phyloP scores from a whole-genome alignment of 768 basidiomycete species.

The Amanita muscaria region DNA sequence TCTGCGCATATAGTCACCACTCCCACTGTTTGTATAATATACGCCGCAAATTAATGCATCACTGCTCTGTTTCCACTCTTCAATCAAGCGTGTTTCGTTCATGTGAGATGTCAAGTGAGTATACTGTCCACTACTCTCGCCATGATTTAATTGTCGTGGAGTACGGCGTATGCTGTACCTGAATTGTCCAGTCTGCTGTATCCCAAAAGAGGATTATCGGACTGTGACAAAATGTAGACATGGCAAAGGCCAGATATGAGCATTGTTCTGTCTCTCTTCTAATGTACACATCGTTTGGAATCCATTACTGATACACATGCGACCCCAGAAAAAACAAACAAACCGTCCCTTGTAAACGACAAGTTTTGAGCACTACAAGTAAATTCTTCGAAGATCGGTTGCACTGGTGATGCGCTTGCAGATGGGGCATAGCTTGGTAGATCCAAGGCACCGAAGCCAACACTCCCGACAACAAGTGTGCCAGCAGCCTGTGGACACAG shows the following conservation, averaged over 20 bases:
- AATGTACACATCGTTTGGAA: neutral
- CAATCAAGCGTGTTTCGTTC: neutral
- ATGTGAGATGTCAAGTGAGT: neutral
- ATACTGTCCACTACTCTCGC: neutral
- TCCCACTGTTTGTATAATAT: constrained; percentile 9
- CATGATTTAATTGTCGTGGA: constrained; percentile 10
- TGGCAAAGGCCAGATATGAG: constrained; percentile 91
- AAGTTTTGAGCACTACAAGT: constrained; percentile 34
- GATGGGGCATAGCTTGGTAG: constrained; percentile 78
- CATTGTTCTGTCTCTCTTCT: constrained; percentile 14
- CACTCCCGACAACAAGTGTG: constrained; percentile 78
- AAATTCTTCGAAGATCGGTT: constrained; percentile 66
- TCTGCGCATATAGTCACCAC: neutral
- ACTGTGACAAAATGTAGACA: constrained; percentile 42
- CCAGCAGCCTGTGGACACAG: constrained; percentile 80
- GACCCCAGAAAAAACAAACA: too few species aligned
- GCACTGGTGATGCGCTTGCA: constrained; percentile 81
- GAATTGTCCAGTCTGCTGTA: constrained; percentile 29
- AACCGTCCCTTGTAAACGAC: constrained; percentile 1
- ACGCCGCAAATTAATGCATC: neutral
- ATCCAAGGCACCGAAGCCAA: constrained; percentile 77
- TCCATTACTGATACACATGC: constrained; percentile 9
- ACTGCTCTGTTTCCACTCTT: neutral
- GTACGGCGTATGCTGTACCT: constrained; percentile 11
- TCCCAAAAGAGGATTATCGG: constrained; percentile 47